These are phyloP conservation scores for Somion occarium DNA, from an alignment of 1,284 basidiomycete species.

Conservation along the genomic window DNA sequence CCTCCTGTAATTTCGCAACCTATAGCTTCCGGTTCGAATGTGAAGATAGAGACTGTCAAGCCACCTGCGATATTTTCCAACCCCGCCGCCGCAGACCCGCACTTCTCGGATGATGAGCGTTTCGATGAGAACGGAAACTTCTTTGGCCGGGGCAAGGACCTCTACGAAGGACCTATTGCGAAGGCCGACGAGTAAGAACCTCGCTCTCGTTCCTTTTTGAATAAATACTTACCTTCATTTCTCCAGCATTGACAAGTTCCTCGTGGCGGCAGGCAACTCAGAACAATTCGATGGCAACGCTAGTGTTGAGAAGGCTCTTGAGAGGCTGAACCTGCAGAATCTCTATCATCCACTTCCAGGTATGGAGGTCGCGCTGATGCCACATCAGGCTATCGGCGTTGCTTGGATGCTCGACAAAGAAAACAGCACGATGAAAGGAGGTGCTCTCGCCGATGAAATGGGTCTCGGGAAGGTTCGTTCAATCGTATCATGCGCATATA, in stretches of 20 bases:
- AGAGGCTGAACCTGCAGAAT: conserved; percentile 36
- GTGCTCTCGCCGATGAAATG: conserved; percentile 78
- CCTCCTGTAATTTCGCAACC: neutral
- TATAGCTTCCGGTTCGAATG: conserved; percentile 7
- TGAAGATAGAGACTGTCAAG: conserved; percentile 6
- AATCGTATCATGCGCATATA: neutral
- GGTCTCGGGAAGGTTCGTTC: conserved; percentile 48
- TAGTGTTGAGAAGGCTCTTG: conserved; percentile 45
- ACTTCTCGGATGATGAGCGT: conserved; percentile 24
- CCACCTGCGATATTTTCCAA: neutral
- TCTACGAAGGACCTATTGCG: conserved; percentile 40
- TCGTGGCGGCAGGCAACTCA: conserved; percentile 50
- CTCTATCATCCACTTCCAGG: conserved; percentile 41
- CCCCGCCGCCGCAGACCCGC: neutral
- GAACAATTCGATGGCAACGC: conserved; percentile 52
- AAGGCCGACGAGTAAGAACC: conserved; percentile 43
- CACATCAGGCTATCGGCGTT: conserved; percentile 63
- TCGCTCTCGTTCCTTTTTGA: neutral
- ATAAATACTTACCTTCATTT: conserved; percentile 2
- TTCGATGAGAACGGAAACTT: conserved; percentile 40
- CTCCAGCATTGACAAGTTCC: conserved; percentile 46
- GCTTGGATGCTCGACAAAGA: conserved; percentile 66
- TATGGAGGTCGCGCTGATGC: conserved; percentile 54
- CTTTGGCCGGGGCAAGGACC: conserved; percentile 40
- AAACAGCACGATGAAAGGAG: conserved; percentile 39